These are phyloP conservation scores for Crithidia mellificae DNA, from an alignment of 208 protist species.

Conservation along the genomic window DNA sequence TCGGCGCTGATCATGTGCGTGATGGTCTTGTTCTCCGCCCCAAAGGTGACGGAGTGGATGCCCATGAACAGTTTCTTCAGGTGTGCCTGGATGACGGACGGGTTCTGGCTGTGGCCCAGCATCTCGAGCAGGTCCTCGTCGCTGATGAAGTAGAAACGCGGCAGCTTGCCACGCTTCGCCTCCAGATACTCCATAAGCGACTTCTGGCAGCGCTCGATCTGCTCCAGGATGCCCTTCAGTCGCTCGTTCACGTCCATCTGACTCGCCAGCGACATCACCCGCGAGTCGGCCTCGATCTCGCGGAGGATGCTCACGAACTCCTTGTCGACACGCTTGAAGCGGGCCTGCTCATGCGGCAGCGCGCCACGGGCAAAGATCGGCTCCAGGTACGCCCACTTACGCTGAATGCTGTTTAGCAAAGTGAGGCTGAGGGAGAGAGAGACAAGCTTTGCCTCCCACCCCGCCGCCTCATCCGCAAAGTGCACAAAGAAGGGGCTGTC, in stretches of 20 bases:
- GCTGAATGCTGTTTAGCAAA: slow-evolving; percentile 95
- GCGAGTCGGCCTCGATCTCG: slow-evolving; percentile 86
- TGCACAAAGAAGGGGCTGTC: slow-evolving; percentile 94
- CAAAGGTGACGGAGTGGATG: slow-evolving; percentile 88
- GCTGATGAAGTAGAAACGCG: slow-evolving; percentile 98
- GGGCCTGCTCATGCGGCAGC: slow-evolving; percentile 94
- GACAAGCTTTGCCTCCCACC: slow-evolving; percentile 92
- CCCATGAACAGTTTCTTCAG: slow-evolving; percentile 96
- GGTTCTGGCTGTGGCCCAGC: slow-evolving; percentile 93
- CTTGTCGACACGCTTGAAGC: slow-evolving; percentile 96
- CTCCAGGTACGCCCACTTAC: slow-evolving; percentile 98
- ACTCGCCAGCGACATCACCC: slow-evolving; percentile 89
- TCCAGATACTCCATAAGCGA: slow-evolving; percentile 98
- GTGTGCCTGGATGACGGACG: slow-evolving; percentile 89
- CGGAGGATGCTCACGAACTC: slow-evolving; percentile 94
- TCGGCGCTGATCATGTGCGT: slow-evolving; percentile 92
- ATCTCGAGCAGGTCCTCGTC: slow-evolving; percentile 99
- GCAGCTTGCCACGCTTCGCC: slow-evolving; percentile 93
- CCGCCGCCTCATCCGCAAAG: slow-evolving; percentile 91
- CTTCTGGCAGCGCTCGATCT: slow-evolving; percentile 96
- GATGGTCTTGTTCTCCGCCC: slow-evolving; percentile 75
- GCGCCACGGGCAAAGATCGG: slow-evolving; percentile 97
- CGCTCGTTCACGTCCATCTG: slow-evolving; percentile 88
- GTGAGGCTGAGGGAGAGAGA: slow-evolving; percentile 82
- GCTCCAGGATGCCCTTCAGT: slow-evolving; percentile 89